Evolutionary conservation across 2,329 filamentous ascomycete species (phyloP).

Genomic region (Epichloe scottii): DNA sequence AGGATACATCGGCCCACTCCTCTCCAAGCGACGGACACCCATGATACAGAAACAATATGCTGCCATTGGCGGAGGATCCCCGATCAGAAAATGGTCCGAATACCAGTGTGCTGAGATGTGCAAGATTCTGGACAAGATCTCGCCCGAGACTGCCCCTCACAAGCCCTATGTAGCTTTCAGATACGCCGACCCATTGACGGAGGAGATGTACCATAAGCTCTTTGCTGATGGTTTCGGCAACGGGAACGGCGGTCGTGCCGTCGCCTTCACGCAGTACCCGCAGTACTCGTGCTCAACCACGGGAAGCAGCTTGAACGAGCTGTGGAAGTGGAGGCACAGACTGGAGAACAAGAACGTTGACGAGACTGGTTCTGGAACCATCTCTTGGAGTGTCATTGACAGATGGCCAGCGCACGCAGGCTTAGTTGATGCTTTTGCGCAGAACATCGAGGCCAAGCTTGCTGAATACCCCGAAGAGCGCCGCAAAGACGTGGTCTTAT

Average conservation of each 20-base stretch:
- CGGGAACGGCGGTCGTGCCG: conserved; percentile 80
- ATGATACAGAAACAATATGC: conserved; percentile 96
- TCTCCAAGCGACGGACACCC: conserved; percentile 75
- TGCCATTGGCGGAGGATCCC: conserved; percentile 92
- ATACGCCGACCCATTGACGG: conserved; percentile 85
- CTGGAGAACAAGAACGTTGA: conserved; percentile 63
- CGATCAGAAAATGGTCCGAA: conserved; percentile 96
- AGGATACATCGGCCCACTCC: conserved; percentile 77
- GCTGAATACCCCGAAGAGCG: conserved; percentile 72
- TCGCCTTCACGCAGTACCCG: conserved; percentile 96
- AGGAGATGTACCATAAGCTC: conserved; percentile 78
- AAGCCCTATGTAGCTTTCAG: conserved; percentile 97
- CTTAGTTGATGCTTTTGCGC: conserved; percentile 81
- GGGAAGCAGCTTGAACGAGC: conserved; percentile 86
- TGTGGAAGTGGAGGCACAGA: conserved; percentile 92
- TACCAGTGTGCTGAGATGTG: conserved; percentile 92
- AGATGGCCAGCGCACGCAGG: conserved; percentile 90
- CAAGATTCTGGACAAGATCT: conserved; percentile 84
- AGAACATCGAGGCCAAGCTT: conserved; percentile 80
- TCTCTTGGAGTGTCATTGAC: conserved; percentile 96
- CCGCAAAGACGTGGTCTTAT: conserved; percentile 66
- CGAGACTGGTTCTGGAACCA: conserved; percentile 48
- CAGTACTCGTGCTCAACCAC: conserved; percentile 98
- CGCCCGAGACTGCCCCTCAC: conserved; percentile 86
- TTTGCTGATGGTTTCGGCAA: conserved; percentile 82